Evolutionary conservation across 2,329 filamentous ascomycete species (phyloP), one percentile per base, ranked within the genome.

Genomic region (Incumbomyces delicatus): DNA sequence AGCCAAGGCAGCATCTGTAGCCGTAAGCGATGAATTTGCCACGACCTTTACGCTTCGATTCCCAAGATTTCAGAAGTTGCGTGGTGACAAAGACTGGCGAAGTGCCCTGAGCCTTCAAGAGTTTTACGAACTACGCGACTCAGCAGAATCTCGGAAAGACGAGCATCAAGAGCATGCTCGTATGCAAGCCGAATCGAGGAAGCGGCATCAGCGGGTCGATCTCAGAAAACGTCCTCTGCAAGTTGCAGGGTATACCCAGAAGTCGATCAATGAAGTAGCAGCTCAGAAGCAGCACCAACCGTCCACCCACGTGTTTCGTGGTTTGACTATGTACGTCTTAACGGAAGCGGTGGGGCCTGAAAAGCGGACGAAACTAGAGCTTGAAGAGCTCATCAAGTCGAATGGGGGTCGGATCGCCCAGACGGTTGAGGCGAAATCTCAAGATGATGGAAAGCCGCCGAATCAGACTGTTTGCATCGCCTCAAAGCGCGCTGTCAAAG

Each of bases 11-110:
- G 83, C 90, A 1, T 86, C 81, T 16, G 78, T 94, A 0, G 78
- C 76, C 1, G 67, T 72, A 0, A 90, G 85, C 1, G 84, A 89
- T 44, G 80, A 84, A 49, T 96, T 95, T 61, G 81, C 83, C 6
- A 78, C 78, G 13, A 78, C 78, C 1, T 70, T 83, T 50, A 96
- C 92, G 0, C 68, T 98, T 33, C 81, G 92, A 1, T 98, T 98
- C 57, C 92, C 92, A 1, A 81, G 92, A 1, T 95, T 96, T 65
- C 87, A 87, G 52, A 76, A 74, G 31, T 67, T 96, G 5, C 78
- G 88, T 3, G 73, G 77, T n/a, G 92, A 96, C 63, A 87, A 89
- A 55, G 72, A 75, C 47, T 98, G 92, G 90, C 74, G 85, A 40
- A 78, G 79, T 30, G 86, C 87, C 0, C 71, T 96, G 2, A 85